Evolutionary conservation across 2,329 filamentous ascomycete genomes (phyloP).

Genomic region (Scytalidium sp.): DNA sequence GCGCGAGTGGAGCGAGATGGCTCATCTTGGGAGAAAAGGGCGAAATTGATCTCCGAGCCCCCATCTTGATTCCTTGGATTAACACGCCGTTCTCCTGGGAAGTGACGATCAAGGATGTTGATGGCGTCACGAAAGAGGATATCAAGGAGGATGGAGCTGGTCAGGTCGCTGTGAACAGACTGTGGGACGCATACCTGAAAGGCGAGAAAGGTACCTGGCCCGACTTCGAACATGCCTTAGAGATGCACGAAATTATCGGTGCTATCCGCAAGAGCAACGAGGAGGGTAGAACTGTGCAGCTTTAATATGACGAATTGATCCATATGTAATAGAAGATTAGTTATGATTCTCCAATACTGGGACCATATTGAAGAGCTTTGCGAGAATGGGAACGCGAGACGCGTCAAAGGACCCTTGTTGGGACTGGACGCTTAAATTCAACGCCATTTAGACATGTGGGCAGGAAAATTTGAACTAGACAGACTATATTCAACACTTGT

Average conservation of each 20-base stretch:
- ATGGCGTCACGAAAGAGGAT: neutral
- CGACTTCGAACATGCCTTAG: neutral
- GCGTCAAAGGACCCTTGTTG: too few relatives aligned
- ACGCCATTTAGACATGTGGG: too few relatives aligned
- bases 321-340: too few relatives aligned
- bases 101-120: neutral
- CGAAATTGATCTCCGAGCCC: conserved; percentile 32
- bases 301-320: too few relatives aligned
- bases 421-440: too few relatives aligned
- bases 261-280: neutral
- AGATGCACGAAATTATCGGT: neutral
- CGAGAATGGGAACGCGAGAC: too few relatives aligned
- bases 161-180: neutral
- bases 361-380: too few relatives aligned
- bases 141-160: neutral
- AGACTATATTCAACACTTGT: too few relatives aligned
- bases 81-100: neutral
- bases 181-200: neutral
- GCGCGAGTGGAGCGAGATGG: conserved; percentile 44
- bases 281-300: neutral
- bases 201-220: neutral
- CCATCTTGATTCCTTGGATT: neutral
- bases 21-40: conserved; percentile 49
- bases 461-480: too few relatives aligned
- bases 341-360: too few relatives aligned